phyloP scores from a whole-genome alignment of 2,329 filamentous ascomycete species.

The Madurella mycetomatis region DNA sequence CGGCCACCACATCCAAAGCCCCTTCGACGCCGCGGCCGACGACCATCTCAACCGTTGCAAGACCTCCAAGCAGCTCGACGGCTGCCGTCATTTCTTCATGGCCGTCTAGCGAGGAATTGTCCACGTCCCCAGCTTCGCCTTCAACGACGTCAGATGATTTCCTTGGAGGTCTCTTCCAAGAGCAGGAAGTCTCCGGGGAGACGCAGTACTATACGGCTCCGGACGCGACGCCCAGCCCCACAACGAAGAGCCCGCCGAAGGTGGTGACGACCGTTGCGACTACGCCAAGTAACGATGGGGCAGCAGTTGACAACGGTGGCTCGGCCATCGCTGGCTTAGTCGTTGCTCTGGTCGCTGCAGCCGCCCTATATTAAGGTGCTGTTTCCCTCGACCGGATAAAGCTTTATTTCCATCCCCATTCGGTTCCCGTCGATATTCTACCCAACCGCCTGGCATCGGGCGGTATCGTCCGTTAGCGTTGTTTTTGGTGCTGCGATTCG shows the following conservation, averaged over 20 bases:
- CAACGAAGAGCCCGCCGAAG: slow-evolving; percentile 15
- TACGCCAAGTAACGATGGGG: slow-evolving; percentile 40
- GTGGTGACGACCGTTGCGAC: slow-evolving; percentile 23
- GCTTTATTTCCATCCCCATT: slow-evolving; percentile 10
- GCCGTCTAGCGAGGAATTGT: slow-evolving; percentile 19
- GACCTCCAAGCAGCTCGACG: slow-evolving; percentile 8
- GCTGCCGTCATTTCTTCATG: slow-evolving; percentile 19
- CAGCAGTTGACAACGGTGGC: slow-evolving; percentile 42
- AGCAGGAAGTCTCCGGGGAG: slow-evolving; percentile 33
- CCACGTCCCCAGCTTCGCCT: slow-evolving; percentile 19
- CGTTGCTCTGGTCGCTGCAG: slow-evolving; percentile 51
- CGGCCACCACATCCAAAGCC: slow-evolving; percentile 15
- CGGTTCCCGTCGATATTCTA: slow-evolving; percentile 15
- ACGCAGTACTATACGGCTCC: background rate
- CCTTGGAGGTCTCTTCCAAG: slow-evolving; percentile 48
- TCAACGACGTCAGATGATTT: slow-evolving; percentile 21
- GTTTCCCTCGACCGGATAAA: background rate
- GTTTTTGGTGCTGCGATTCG: too few relatives aligned
- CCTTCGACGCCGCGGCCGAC: slow-evolving; percentile 19
- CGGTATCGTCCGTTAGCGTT: too few relatives aligned
- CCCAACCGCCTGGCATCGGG: background rate
- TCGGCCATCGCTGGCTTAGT: slow-evolving; percentile 51
- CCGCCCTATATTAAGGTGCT: slow-evolving; percentile 40
- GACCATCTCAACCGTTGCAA: slow-evolving; percentile 4
- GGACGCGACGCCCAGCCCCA: background rate